Base-by-base conservation (phyloP, 305 asterid species). In the Vinca major region DNA sequence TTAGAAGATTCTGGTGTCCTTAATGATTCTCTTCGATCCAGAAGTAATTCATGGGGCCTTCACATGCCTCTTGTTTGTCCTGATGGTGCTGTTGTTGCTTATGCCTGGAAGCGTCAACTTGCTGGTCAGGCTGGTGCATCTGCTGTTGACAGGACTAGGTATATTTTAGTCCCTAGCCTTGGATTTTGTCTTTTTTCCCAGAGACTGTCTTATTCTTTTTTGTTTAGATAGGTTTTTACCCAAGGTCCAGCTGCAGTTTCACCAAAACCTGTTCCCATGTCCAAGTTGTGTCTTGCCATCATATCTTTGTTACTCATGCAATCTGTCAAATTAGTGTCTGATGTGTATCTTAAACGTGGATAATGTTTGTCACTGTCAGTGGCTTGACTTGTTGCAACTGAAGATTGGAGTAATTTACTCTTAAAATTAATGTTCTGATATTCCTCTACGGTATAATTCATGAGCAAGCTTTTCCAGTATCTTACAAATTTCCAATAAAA, bases 111-210 rank as follows among this genome's bases (percentile, higher is more conserved):
- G 79, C 94, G 98, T 58, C 97, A 92, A 80, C 98, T 92, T 80
- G 98, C 98, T 79, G 98, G 97, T 62, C 98, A 92, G 86, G 98
- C 98, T 67, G 98, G 98, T 68, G 97, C 98, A 71, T 92, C 98
- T 66, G 98, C 98, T 14, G 98, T 92, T 56, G 98, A 92, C 79
- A 81, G 98, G 77, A 88, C 98, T 71, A 86, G 97, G 96, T 89
- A 78, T 16, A 41, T 71, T 17, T 63, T 48, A 33, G 70, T 63
- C 52, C 36, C 26, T 63, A 19, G n/a, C 11, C 12, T 5, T 47
- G 7, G n/a, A 19, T 49, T 62, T 12, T 2, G 8, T 54, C 7
- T 63, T 8, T 8, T 63, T 45, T 11, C 48, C 65, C 4, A 7
- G 65, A 39, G 26, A 37, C 3, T 61, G 39, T 39, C 13, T 17